A percentile compares a stretch with the other conserved stretches of the same genome.
Conservation (phyloP, 208 protist genomes). For the Acanthamoeba culbertsoni region DNA sequence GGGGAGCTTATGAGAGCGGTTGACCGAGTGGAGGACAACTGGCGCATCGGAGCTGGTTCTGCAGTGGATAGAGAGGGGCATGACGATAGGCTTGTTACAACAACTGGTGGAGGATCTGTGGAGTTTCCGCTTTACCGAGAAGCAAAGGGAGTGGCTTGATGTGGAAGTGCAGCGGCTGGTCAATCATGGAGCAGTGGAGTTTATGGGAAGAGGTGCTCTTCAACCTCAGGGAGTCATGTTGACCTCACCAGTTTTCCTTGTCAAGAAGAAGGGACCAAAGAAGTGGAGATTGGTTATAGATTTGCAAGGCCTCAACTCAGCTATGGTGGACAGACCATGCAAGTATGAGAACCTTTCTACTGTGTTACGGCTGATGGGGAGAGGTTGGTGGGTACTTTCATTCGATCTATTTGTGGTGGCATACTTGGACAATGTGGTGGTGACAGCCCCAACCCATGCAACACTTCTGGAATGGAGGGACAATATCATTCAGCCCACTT, state of each 20-base stretch:
- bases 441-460: not conserved
- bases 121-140: not conserved
- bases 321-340: not conserved
- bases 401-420: not conserved
- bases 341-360: not conserved
- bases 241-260: not conserved
- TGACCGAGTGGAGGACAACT: no score
- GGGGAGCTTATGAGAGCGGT: no score
- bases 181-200: not conserved
- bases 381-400: not conserved
- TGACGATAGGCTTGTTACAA: not conserved
- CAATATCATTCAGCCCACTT: no score
- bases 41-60: no score
- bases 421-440: not conserved
- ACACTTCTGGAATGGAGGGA: no score
- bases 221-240: not conserved
- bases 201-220: not conserved
- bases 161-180: not conserved
- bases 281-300: constrained; percentile 19
- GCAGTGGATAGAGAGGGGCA: no score
- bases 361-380: not conserved
- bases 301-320: not conserved
- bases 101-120: not conserved
- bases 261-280: not conserved
- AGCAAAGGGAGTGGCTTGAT: not conserved